Evolutionary conservation across 306 rosid genomes (phyloP), one percentile per base, ranked within the genome.

Genomic region (Quercus gilva): DNA sequence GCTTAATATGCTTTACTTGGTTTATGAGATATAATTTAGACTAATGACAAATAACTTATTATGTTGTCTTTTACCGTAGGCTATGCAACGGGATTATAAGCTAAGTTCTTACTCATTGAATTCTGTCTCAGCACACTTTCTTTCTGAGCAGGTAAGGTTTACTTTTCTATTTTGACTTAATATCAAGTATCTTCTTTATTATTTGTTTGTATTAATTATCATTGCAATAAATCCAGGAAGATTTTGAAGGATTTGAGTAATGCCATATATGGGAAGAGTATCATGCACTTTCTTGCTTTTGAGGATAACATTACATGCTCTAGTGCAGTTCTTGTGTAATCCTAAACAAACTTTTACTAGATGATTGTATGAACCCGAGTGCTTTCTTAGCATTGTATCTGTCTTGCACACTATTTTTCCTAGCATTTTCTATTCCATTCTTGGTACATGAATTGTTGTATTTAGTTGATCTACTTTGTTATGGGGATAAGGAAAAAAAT

Each of bases 61-160:
- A 73, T 59, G 63, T 67, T 84, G 21, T 82, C 69, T 81, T 77
- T 31, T 70, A 67, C 63, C 78, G 84, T 81, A 95, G 98, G 96
- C 68, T 79, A 76, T 95, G 93, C 99, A 95, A 85, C 90, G 98
- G 23, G 98, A 95, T 84, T 89, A 95, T 80, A 95, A 95, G 78
- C 79, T 95, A 82, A 95, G 99, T 87, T 95, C 99, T 5, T 95
- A 95, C 85, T 95, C 99, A 2, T 84, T 95, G 87, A 95, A 95
- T 85, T 95, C 97, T 76, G 99, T 95, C 80, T 95, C 98, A 1
- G 92, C 99, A 21, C 97, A 93, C 82, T 95, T 95, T 83, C 99
- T 95, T 75, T 93, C 98, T 19, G 98, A 95, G 88, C 98, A 95
- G 94, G 99, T 90, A 81, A 86, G 72, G 76, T 64, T 68, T 78